A percentile compares a stretch with the other conserved stretches of the same genome.
phyloP scores from a whole-genome alignment of 2,329 filamentous ascomycete species.

The Alternaria alternata region DNA sequence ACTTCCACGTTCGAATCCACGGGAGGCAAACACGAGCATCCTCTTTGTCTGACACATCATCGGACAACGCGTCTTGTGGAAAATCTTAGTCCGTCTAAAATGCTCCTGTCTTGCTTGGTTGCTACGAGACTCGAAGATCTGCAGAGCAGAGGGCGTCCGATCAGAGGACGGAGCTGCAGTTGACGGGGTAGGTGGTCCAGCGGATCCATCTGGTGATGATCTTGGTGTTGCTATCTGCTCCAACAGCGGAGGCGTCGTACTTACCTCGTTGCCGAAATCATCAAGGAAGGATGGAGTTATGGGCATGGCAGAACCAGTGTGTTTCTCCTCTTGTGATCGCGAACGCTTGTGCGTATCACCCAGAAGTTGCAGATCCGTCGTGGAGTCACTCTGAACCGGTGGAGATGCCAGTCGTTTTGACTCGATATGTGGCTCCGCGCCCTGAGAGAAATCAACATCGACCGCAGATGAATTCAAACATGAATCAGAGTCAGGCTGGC shows the following conservation, averaged over 20 bases:
- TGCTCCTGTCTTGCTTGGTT: neutral
- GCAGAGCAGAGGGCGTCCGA: neutral
- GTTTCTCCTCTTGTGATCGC: neutral
- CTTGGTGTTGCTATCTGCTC: neutral
- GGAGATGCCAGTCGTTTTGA: neutral
- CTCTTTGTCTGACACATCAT: slow-evolving; percentile 7
- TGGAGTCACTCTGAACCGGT: neutral
- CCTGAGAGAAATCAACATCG: neutral
- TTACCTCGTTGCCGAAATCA: neutral
- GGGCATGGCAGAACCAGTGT: neutral
- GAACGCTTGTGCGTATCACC: neutral
- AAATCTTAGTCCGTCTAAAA: slow-evolving; percentile 7
- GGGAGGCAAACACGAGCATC: slow-evolving; percentile 21
- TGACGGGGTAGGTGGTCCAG: neutral
- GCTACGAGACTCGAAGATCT: neutral
- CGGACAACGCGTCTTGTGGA: slow-evolving; percentile 15
- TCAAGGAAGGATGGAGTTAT: neutral
- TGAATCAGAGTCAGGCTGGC: neutral
- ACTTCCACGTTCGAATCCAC: slow-evolving; percentile 22
- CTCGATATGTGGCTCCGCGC: neutral
- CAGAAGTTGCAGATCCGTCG: neutral
- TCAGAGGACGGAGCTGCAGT: neutral
- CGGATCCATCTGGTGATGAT: neutral
- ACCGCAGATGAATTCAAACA: neutral
- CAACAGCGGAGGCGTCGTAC: neutral